Conservation (phyloP, 179 eudicot genomes). For the Amaranthus tricolor region DNA sequence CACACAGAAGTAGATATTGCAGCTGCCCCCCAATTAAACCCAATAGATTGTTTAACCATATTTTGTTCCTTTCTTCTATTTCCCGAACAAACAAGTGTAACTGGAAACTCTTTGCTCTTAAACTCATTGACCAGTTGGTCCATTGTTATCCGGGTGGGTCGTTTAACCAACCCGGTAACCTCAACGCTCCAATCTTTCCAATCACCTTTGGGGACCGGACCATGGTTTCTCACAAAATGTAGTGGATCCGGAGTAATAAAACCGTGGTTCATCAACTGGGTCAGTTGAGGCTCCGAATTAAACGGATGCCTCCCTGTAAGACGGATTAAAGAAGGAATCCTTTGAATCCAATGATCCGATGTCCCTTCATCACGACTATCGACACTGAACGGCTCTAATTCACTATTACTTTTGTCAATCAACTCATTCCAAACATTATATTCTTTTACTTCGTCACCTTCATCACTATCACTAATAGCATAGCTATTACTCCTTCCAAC, state of each 20-base stretch:
- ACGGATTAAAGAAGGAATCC: constrained; percentile 68
- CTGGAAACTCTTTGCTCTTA: constrained; percentile 63
- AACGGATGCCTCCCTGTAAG: constrained; percentile 94
- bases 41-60: constrained; percentile 71
- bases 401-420: constrained; percentile 47
- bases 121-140: constrained; percentile 58
- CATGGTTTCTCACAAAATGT: constrained; percentile 96
- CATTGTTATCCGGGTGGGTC: constrained; percentile 61
- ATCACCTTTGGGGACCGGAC: constrained; percentile 59
- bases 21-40: constrained; percentile 96
- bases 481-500: neutral
- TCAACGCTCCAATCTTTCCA: constrained; percentile 86
- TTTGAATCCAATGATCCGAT: constrained; percentile 75
- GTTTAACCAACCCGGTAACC: constrained; percentile 61
- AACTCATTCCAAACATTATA: constrained; percentile 20
- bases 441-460: constrained; percentile 41
- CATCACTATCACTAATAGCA: constrained; percentile 36
- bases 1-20: constrained; percentile 74
- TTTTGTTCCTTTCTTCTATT: constrained; percentile 91
- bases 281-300: constrained; percentile 77
- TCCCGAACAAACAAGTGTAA: constrained; percentile 78
- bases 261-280: constrained; percentile 85
- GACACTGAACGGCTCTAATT: constrained; percentile 50
- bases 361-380: constrained; percentile 75
- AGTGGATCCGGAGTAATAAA: constrained; percentile 93